Evolutionary conservation across 805 yeast genomes (phyloP).

Genomic region (Starmerella sp.): DNA sequence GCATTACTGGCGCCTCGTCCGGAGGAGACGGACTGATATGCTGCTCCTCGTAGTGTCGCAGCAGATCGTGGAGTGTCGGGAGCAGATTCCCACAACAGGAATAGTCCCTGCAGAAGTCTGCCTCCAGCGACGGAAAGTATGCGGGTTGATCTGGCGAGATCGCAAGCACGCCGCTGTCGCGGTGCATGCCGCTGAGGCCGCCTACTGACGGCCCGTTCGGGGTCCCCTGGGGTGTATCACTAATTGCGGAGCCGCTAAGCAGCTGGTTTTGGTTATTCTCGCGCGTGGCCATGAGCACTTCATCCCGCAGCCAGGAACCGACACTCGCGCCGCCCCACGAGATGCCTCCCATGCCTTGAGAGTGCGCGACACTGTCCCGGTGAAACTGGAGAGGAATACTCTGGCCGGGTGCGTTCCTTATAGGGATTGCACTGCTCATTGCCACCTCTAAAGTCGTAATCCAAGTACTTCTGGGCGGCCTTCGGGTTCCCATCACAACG

Average conservation of each 20-base stretch:
- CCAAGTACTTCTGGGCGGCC: conserved; percentile 3
- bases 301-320: conserved; percentile 94
- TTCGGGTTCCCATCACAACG: neutral
- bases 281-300: conserved; percentile 32
- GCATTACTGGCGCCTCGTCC: conserved; percentile 24
- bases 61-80: conserved; percentile 86
- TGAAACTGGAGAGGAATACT: conserved; percentile 40
- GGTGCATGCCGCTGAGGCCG: neutral
- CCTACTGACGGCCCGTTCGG: neutral
- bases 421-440: conserved; percentile 22
- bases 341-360: conserved; percentile 96
- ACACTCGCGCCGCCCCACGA: conserved; percentile 94
- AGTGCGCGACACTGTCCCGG: conserved; percentile 86
- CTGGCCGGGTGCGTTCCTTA: conserved; percentile 12
- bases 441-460: neutral
- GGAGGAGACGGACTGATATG: conserved; percentile 65
- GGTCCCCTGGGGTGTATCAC: conserved; percentile 2
- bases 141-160: conserved; percentile 41
- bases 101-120: conserved; percentile 93
- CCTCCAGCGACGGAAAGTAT: conserved; percentile 85
- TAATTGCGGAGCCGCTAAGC: conserved; percentile 11
- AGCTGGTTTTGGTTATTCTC: conserved; percentile 11
- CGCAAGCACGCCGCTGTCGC: conserved; percentile 1
- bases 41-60: conserved; percentile 92
- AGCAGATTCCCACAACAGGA: conserved; percentile 87